These are phyloP conservation scores for Vanilla planifolia DNA, from an alignment of 106 monocot species.

Conservation along the genomic window DNA sequence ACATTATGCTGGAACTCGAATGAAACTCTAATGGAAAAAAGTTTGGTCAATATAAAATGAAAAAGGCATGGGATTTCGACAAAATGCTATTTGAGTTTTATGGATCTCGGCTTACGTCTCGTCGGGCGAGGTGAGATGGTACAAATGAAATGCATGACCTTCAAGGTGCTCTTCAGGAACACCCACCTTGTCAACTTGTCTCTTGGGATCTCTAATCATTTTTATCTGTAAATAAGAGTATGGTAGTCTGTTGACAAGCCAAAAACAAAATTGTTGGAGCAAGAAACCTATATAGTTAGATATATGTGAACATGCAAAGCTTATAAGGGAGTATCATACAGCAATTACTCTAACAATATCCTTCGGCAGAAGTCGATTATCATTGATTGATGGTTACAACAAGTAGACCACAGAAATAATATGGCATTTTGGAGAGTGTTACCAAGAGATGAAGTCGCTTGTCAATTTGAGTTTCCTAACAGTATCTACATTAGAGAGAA, in stretches of 20 bases:
- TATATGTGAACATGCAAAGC: no score
- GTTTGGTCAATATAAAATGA: neutral
- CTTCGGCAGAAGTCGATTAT: no score
- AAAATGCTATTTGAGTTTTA: no score
- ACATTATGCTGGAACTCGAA: conserved; percentile 98
- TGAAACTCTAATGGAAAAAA: conserved; percentile 57
- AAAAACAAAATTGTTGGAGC: no score
- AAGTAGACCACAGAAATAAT: no score
- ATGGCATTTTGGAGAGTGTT: no score
- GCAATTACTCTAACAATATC: no score
- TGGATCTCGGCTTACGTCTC: conserved; percentile 45
- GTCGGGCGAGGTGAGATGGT: conserved; percentile 91
- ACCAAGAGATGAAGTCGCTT: no score
- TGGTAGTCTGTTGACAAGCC: neutral
- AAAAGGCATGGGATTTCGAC: neutral
- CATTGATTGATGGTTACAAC: no score
- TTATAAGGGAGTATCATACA: neutral
- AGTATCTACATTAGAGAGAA: no score
- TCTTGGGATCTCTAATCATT: conserved; percentile 68
- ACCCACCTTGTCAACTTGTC: conserved; percentile 77
- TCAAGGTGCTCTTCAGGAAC: conserved; percentile 80
- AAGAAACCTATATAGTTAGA: no score
- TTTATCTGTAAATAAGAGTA: conserved; percentile 39
- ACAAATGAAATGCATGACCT: conserved; percentile 95
- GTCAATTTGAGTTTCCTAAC: no score